Percentiles rank a stretch among this genome's conserved stretches.
These are phyloP conservation scores for Coemansia sp. DNA, from an alignment of 192 early-diverging fungal genomes.

Conservation along the genomic window DNA sequence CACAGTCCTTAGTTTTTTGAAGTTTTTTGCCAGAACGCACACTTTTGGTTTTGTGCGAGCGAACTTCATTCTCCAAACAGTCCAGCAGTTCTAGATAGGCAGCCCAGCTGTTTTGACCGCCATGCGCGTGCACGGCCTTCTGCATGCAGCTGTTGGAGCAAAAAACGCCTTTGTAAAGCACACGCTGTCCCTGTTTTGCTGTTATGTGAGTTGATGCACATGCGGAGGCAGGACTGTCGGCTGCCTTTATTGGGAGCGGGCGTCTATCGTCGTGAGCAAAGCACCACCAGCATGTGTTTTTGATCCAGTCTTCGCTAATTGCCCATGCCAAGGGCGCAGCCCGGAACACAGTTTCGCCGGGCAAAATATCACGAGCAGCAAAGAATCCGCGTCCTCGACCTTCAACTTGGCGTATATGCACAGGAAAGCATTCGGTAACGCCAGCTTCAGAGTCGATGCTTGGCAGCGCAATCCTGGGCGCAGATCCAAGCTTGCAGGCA, in stretches of 20 bases:
- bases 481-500: conserved; percentile 6
- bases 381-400: conserved; percentile 53
- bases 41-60: neutral
- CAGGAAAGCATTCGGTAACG: conserved; percentile 17
- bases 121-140: conserved; percentile 22
- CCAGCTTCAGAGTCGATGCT: neutral
- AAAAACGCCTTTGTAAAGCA: conserved; percentile 36
- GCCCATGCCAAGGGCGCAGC: conserved; percentile 41
- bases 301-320: conserved; percentile 41
- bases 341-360: conserved; percentile 32
- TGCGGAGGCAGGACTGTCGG: neutral
- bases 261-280: conserved; percentile 27
- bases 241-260: conserved; percentile 27
- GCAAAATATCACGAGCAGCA: conserved; percentile 32
- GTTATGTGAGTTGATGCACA: neutral
- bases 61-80: conserved; percentile 21
- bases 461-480: neutral
- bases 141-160: conserved; percentile 36
- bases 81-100: conserved; percentile 24
- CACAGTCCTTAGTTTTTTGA: neutral
- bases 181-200: neutral
- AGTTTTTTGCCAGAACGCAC: conserved; percentile 1
- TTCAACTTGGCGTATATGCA: conserved; percentile 29
- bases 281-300: conserved; percentile 50
- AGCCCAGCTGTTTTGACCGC: conserved; percentile 25